Conservation (phyloP, 1,284 basidiomycete genomes). For the Flammula alnicola region DNA sequence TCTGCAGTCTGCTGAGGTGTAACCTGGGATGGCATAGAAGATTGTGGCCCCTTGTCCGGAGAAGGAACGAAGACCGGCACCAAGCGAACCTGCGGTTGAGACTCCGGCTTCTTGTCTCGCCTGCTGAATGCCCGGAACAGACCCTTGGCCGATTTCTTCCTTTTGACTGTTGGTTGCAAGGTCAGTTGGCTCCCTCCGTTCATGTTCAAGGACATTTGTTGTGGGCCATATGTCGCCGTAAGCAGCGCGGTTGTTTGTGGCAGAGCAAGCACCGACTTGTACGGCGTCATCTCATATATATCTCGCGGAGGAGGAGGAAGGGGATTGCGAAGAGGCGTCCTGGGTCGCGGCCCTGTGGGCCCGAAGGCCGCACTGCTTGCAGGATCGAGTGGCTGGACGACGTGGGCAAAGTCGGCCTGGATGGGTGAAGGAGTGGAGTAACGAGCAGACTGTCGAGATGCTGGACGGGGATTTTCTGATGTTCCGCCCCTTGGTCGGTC, state of each 20-base stretch:
- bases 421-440: conserved; percentile 22
- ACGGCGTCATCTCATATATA: conserved; percentile 53
- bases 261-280: conserved; percentile 49
- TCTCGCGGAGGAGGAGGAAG: conserved; percentile 56
- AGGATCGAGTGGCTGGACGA: conserved; percentile 33
- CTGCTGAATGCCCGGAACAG: conserved; percentile 37
- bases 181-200: no score
- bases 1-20: conserved; percentile 11
- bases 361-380: conserved; percentile 29
- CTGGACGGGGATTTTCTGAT: conserved; percentile 6
- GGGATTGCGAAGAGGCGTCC: conserved; percentile 42
- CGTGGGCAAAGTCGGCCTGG: conserved; percentile 28
- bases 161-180: conserved; percentile 18
- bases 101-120: conserved; percentile 26
- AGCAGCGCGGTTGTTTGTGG: conserved; percentile 47
- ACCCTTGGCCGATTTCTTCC: conserved; percentile 34
- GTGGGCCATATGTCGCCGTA: conserved; percentile 29
- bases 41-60: no score
- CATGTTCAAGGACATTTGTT: conserved; percentile 9
- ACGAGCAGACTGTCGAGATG: conserved; percentile 20
- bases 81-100: conserved; percentile 29
- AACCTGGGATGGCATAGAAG: background rate
- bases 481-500: conserved; percentile 19
- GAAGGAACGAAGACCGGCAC: conserved; percentile 35
- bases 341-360: conserved; percentile 22